Evolutionary conservation across 129 eudicot species (phyloP).

Genomic region (Flaveria ramosissima): DNA sequence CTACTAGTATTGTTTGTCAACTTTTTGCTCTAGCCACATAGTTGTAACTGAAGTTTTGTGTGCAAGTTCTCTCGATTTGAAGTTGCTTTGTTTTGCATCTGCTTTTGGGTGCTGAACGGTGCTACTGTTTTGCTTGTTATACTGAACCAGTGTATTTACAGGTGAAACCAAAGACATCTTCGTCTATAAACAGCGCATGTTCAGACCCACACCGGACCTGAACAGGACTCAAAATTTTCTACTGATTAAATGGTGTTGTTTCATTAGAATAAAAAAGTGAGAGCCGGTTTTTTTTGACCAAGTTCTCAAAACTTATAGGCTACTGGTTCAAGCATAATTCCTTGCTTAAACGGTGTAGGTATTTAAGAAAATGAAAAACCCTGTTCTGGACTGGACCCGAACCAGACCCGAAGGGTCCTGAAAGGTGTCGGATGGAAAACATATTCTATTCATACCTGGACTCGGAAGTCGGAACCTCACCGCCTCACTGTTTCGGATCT

Average conservation of each 20-base stretch:
- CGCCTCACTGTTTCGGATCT: neutral
- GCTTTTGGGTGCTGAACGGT: neutral
- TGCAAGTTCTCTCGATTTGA: neutral
- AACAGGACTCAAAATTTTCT: neutral
- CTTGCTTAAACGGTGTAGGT: neutral
- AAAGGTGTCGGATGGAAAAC: too few relatives aligned
- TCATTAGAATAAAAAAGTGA: neutral
- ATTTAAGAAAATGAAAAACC: neutral
- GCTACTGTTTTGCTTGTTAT: neutral
- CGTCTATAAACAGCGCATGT: neutral
- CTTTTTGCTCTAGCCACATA: neutral
- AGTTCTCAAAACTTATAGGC: neutral
- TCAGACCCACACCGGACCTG: neutral
- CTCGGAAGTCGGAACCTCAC: too few relatives aligned
- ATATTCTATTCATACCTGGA: too few relatives aligned
- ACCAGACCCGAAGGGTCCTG: too few relatives aligned
- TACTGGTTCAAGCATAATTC: neutral
- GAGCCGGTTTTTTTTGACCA: neutral
- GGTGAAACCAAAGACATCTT: conserved; percentile 18
- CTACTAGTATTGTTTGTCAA: neutral
- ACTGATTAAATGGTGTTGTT: neutral
- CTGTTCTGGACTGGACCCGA: neutral
- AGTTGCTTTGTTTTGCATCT: neutral
- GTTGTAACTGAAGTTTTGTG: neutral
- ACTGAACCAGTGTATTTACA: conserved; percentile 7